Conservation (phyloP, 306 rosid species). For the Citrullus colocynthis region DNA sequence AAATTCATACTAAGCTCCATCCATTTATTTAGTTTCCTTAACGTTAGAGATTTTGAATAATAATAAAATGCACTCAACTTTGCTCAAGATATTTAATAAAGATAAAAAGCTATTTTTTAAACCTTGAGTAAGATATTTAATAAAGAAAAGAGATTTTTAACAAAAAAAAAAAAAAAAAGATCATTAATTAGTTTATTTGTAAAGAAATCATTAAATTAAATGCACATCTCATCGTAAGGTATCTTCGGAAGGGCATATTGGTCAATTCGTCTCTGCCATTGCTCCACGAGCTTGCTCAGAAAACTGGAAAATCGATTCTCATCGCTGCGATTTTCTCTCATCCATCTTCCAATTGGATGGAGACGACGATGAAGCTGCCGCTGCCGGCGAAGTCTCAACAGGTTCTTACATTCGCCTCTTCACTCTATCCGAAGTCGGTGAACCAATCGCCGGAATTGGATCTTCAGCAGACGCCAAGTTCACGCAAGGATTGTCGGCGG, state of each 20-base stretch:
- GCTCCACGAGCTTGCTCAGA: background rate
- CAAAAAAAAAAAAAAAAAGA: background rate
- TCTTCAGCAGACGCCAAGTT: conserved; percentile 34
- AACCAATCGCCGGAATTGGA: conserved; percentile 44
- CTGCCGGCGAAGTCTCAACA: conserved; percentile 23
- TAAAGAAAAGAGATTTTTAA: background rate
- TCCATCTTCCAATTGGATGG: background rate
- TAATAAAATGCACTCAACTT: too few relatives aligned
- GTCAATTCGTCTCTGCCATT: background rate
- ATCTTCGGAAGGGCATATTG: background rate
- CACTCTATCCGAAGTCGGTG: conserved; percentile 11
- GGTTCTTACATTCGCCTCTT: conserved; percentile 20
- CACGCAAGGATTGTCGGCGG: conserved; percentile 22
- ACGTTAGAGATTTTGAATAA: background rate
- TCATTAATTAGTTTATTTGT: background rate
- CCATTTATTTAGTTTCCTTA: too few relatives aligned
- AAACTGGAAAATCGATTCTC: background rate
- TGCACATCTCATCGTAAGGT: background rate
- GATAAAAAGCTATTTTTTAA: too few relatives aligned
- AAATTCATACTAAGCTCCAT: too few relatives aligned
- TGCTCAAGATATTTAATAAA: too few relatives aligned
- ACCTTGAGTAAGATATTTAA: background rate
- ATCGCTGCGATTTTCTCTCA: background rate
- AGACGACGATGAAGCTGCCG: conserved; percentile 44
- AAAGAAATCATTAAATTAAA: background rate